Evolutionary conservation across 495 filamentous ascomycete genomes (phyloP), one percentile per base, ranked within the genome.

Genomic region (Amorphotheca resinae): DNA sequence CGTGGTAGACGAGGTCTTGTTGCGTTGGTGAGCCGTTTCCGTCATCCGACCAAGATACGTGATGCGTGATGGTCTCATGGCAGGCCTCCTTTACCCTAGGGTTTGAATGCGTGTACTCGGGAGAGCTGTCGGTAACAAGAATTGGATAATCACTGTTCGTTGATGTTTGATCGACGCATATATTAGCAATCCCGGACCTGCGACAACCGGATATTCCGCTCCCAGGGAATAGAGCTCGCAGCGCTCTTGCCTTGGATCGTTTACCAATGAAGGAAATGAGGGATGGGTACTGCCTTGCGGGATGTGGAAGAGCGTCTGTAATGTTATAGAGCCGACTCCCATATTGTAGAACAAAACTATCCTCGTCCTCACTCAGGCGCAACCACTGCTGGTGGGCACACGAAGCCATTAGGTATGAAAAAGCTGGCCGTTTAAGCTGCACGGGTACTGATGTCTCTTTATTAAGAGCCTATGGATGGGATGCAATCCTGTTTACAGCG

Each of bases 81-180:
- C 46, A 44, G 46, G 14, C 33, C 16, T 9, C 43, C 43, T 45
- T 39, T 21, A 38, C 33, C 31, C 33, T 44, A 15, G 9, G 25
- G 33, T 26, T 32, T 33, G 28, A 35, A 16, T 49, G 22, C n/a
- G 30, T 16, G 16, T 42, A 33, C 32, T 38, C 23, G 15, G 34
- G 41, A 33, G 15, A 37, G 18, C 32, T 49, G 31, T 49, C 41
- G 14, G 41, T 20, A 39, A 49, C 32, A 15, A 49, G 41, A 32
- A 39, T 49, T 14, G 41, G 46, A 38, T 49, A n/a, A 26, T 49
- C 46, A 32, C 39, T 15, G 17, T 44, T 28, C 23, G 22, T 44
- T 26, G 46, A 38, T 9, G 14, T 33, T 35, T 15, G 17, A 41
- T 49, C 40, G 15, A 25, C 22, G 34, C 22, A 38, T 26, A 44